phyloP scores from a whole-genome alignment of 2,329 filamentous ascomycete genomes.

The Monilinia aucupariae region DNA sequence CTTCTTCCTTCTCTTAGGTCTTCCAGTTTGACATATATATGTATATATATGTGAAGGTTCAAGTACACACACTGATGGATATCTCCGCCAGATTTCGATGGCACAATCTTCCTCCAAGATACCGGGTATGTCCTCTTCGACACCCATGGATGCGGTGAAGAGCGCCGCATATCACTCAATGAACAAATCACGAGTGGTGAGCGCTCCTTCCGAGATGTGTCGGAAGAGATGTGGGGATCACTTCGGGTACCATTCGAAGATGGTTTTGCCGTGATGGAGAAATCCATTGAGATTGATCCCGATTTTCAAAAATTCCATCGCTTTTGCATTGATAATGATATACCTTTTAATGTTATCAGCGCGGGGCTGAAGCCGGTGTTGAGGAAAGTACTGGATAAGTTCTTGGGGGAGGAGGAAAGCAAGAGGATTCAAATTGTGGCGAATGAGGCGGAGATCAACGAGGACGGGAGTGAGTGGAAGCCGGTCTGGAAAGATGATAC shows the following conservation, averaged over 20 bases:
- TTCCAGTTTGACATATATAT: background rate
- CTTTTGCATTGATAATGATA: slow-evolving; percentile 56
- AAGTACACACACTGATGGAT: slow-evolving; percentile 14
- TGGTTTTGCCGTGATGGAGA: slow-evolving; percentile 59
- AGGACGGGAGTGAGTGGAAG: slow-evolving; percentile 56
- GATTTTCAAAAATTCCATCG: slow-evolving; percentile 60
- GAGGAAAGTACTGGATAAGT: slow-evolving; percentile 55
- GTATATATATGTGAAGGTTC: too few species aligned
- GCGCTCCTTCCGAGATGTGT: slow-evolving; percentile 63
- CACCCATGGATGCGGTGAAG: slow-evolving; percentile 55
- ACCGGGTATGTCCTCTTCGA: slow-evolving; percentile 66
- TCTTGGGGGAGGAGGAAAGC: slow-evolving; percentile 49
- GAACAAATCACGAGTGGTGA: slow-evolving; percentile 60
- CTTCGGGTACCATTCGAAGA: slow-evolving; percentile 62
- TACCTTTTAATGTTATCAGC: slow-evolving; percentile 65
- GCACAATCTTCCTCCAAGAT: slow-evolving; percentile 67
- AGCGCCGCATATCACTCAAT: slow-evolving; percentile 52
- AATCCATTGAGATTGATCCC: slow-evolving; percentile 56
- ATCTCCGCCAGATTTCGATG: slow-evolving; percentile 55
- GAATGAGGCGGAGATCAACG: slow-evolving; percentile 57
- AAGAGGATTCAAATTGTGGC: slow-evolving; percentile 58
- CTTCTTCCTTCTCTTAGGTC: background rate
- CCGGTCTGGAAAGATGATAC: slow-evolving; percentile 62
- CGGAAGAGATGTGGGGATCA: slow-evolving; percentile 66
- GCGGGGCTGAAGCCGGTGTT: slow-evolving; percentile 62